These are phyloP conservation scores for Exophiala alcalophila DNA, from an alignment of 2,329 filamentous ascomycete species.

Conservation along the genomic window DNA sequence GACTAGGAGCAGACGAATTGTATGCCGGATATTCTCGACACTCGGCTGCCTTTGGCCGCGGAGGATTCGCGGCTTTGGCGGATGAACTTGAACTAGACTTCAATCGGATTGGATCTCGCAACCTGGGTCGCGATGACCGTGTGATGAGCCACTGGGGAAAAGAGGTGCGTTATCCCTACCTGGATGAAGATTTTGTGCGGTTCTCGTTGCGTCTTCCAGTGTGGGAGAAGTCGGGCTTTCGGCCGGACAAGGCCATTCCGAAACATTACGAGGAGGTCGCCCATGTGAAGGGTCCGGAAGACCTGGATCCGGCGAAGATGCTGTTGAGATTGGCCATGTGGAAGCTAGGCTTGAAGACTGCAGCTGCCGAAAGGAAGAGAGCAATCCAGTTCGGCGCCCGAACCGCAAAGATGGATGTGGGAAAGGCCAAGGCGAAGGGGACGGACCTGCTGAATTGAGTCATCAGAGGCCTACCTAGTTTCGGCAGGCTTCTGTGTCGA, in stretches of 20 bases:
- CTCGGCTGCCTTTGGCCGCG: slow-evolving; percentile 67
- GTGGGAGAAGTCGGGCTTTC: slow-evolving; percentile 86
- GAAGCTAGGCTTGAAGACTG: slow-evolving; percentile 66
- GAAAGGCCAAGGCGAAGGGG: slow-evolving; percentile 59
- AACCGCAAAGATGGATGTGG: slow-evolving; percentile 73
- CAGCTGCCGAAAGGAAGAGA: slow-evolving; percentile 86
- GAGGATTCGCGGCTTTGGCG: slow-evolving; percentile 68
- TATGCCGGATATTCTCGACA: slow-evolving; percentile 93
- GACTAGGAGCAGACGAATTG: slow-evolving; percentile 90
- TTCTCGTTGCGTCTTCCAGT: slow-evolving; percentile 74
- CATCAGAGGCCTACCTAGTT: no score
- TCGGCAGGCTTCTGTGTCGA: slow-evolving; percentile 1
- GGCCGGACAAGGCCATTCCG: slow-evolving; percentile 31
- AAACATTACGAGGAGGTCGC: slow-evolving; percentile 22
- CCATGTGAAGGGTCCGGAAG: slow-evolving; percentile 17
- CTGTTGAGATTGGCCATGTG: slow-evolving; percentile 74
- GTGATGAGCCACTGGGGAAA: slow-evolving; percentile 85
- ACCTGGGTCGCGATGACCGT: slow-evolving; percentile 88
- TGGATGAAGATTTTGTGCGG: slow-evolving; percentile 81
- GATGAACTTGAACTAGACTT: slow-evolving; percentile 85
- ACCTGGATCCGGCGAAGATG: slow-evolving; percentile 75
- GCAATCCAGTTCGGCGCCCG: slow-evolving; percentile 82
- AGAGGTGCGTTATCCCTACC: slow-evolving; percentile 84
- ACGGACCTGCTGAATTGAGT: no score
- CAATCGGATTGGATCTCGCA: slow-evolving; percentile 81